Base-by-base conservation (phyloP, 1,284 basidiomycete species). In the Ceratobasidium sp. region DNA sequence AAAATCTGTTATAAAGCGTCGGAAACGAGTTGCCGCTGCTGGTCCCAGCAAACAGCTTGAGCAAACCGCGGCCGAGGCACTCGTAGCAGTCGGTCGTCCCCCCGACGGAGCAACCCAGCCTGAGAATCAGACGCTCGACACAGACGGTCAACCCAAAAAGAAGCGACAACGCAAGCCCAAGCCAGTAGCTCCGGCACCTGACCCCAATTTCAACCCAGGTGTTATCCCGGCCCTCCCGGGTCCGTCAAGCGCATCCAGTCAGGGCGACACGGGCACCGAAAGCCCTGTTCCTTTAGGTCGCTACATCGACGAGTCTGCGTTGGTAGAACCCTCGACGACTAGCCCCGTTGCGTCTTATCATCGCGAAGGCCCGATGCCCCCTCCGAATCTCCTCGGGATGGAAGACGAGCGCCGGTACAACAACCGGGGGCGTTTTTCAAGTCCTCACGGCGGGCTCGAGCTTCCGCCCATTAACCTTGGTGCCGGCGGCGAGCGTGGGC, bases 1-100 rank as follows among this genome's bases (percentile, higher is more conserved):
- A 83, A 98, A 98, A 85, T 92, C 94, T 2, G 95, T 98, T 77
- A 99, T 99, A 85, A 99, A 99, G 84, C 88, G 96, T 44, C 86
- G 96, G 75, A 98, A 98, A 83, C 90, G 96, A 76, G 94, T 98
- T 36, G 93, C 95, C 60, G 94, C 94, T 48, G 89, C 86, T 18
- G 70, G 75, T 21, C 67, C 74, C 33, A 72, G 61, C 66, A 75
- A 69, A 38, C 88, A 92, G 83, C 85, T 88, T 14, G 91, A 93
- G 78, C 91, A 92, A 78, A 91, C 91, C 53, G 91, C 92, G 5
- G 91, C 91, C 14, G 92, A 92, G 80, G 88, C 91, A 2, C 86
- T 93, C 53, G 91, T 92, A 46, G 87, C 89, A 60, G 90, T 93
- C 28, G 89, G 91, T 23, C 86, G 90, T 62, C 66, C 58, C 3